These are phyloP conservation scores for Ascodesmis nigricans DNA, from an alignment of 495 filamentous ascomycete species.

Conservation along the genomic window DNA sequence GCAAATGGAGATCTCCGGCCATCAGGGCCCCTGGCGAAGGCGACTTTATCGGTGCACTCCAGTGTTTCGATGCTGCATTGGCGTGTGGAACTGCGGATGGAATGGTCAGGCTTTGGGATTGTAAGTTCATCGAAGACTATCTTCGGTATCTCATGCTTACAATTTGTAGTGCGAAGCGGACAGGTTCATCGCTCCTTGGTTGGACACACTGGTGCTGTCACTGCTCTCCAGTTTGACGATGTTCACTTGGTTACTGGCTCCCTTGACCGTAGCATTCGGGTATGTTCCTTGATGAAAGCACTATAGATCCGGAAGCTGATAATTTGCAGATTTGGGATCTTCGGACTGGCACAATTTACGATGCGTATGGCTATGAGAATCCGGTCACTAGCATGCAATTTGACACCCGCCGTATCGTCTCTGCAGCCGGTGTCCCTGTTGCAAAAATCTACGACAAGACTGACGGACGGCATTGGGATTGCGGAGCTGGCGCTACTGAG, in stretches of 20 bases:
- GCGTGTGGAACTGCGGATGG: slow-evolving; percentile 97
- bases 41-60: slow-evolving; percentile 84
- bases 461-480: slow-evolving; percentile 91
- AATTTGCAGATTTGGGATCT: slow-evolving; percentile 97
- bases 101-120: slow-evolving; percentile 94
- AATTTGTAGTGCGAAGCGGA: slow-evolving; percentile 45
- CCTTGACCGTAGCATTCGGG: slow-evolving; percentile 78
- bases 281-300: slow-evolving; percentile 35
- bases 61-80: slow-evolving; percentile 90
- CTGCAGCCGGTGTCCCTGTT: slow-evolving; percentile 73
- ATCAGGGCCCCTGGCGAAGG: slow-evolving; percentile 33
- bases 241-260: slow-evolving; percentile 87
- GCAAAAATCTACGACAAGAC: slow-evolving; percentile 97
- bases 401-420: slow-evolving; percentile 71
- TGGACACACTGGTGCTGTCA: slow-evolving; percentile 88
- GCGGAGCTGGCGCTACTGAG: slow-evolving; percentile 51
- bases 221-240: slow-evolving; percentile 90
- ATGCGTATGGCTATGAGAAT: slow-evolving; percentile 88
- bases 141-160: neutral
- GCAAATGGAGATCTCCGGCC: slow-evolving; percentile 32
- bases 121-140: slow-evolving; percentile 9
- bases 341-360: slow-evolving; percentile 81
- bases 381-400: slow-evolving; percentile 97
- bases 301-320: too few species aligned
- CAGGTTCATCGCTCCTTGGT: slow-evolving; percentile 92